Evolutionary conservation across 176 grass and related monocot genomes (phyloP).

Genomic region (Olyra latifolia): DNA sequence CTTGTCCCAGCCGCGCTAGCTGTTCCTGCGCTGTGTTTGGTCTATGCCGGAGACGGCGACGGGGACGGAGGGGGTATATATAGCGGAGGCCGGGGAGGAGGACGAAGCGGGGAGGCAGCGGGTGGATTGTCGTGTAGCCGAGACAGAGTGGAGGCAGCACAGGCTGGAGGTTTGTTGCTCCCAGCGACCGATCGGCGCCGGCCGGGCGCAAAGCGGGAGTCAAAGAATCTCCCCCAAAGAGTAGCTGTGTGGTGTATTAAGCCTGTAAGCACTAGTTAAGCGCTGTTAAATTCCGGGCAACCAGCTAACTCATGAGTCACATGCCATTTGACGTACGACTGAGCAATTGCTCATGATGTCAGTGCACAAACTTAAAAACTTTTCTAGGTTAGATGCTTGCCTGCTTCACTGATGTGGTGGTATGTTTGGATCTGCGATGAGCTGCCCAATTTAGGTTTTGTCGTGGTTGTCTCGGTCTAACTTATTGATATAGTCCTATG

Average conservation of each 20-base stretch:
- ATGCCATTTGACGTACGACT: too few relatives aligned
- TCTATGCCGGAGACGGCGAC: constrained; percentile 33
- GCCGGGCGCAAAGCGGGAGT: background rate
- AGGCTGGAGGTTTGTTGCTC: constrained; percentile 49
- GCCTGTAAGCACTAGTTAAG: too few relatives aligned
- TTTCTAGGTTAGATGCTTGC: too few relatives aligned
- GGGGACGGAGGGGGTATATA: constrained; percentile 20
- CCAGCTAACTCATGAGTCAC: too few relatives aligned
- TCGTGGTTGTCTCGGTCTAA: too few relatives aligned
- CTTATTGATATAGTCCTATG: too few relatives aligned
- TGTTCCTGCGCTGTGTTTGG: background rate
- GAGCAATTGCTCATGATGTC: too few relatives aligned
- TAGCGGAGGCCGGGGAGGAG: background rate
- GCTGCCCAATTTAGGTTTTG: too few relatives aligned
- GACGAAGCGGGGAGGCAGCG: constrained; percentile 18
- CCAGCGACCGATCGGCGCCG: background rate
- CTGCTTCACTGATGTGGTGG: too few relatives aligned
- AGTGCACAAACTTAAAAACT: too few relatives aligned
- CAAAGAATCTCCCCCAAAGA: background rate
- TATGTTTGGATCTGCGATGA: too few relatives aligned
- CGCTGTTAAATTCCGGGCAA: too few relatives aligned
- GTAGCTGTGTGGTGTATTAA: background rate
- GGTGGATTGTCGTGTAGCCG: constrained; percentile 48
- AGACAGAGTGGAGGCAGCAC: constrained; percentile 24
- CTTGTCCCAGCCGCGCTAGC: background rate